Base-by-base conservation (phyloP, 192 early-diverging fungal genomes). In the Mortierella antarctica region DNA sequence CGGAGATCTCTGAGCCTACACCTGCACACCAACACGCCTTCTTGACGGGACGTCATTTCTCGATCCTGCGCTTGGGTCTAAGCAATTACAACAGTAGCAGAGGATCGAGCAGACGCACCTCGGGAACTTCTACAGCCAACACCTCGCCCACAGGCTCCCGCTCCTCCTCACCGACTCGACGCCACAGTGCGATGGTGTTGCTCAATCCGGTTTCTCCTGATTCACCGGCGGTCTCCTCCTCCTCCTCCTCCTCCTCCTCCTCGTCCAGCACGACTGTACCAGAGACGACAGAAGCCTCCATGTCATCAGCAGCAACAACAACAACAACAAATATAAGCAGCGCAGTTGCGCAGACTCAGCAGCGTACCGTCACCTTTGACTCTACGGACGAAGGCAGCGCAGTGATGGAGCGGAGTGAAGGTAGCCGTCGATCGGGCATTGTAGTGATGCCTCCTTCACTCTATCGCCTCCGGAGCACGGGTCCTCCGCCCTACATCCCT, bases 401-500 rank as follows among this genome's bases (percentile, higher is more conserved):
- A 46, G 51, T 69, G 67, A 49, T 57, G n/a, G 68, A 70, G 55
- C 58, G 20, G 40, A 18, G 1, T 15, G 57, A 54, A n/a, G 59
- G 44, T 10, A 39, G 7, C 23, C 20, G 60, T 8, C 55, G 63
- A 7, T 41, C 55, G 41, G 48, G 57, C 12, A 58, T 57, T 54
- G 44, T 58, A 1, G 18, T 23, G 0, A 4, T 53, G 12, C 65
- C 67, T 7, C 73, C 73, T 6, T 23, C 61, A 3, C 15, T 75
- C 14, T 62, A 57, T 44, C 65, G 73, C 20, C 57, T 75, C 31
- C 73, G 73, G 20, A 75, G 73, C 40, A 52, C 62, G 52, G 73
- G 73, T 20, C 73, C 73, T 18, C 73, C 73, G 3, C 73, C 73
- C 4, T 75, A 75, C 67, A 50, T 68, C 45, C 65, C 73, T 18